Base-by-base conservation (phyloP, 2,329 filamentous ascomycete species). In the Didymella pomorum region DNA sequence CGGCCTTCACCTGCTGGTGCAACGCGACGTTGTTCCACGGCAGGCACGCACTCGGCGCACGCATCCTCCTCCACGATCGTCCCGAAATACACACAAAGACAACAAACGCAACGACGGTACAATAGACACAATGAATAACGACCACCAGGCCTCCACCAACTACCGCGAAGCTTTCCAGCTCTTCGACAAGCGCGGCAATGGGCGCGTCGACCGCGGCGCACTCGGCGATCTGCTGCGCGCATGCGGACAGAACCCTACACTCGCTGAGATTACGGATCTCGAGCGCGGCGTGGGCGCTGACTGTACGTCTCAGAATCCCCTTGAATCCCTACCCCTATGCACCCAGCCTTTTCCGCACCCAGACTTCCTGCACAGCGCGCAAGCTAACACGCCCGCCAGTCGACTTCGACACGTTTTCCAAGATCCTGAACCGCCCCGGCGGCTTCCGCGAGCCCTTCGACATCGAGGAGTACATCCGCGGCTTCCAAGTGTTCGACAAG, bases 161-260 rank as follows among this genome's bases (percentile, higher is more conserved):
- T 99, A 98, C 92, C 98, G 98, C 86, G 95, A 99, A 89, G 95
- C 95, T 71, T 99, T 99, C 82, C 93, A 93, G 73, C 91, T 99
- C 79, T 99, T 98, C 85, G 95, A 99, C 86, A 98, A 97, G 89
- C 94, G 95, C 79, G 95, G 95, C 77, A 96, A 92, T 77, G 93
- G 94, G 76, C 93, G 93, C 71, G 95, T 98, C 70, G 81, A 90
- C 39, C 84, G 93, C 78, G 90, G 94, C 68, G 90, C 89, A 65
- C 87, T 99, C 56, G 95, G 95, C 70, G 95, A 99, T 78, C 86
- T 99, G 61, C 88, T 99, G 68, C 91, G 95, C 76, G 95, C 95
- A 54, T 99, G 95, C 78, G 95, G 95, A 46, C 95, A 99, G 84
- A 99, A 99, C 82, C 95, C 95, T 43, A 99, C 95, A 10, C 84